Evolutionary conservation across 208 protist species (phyloP).

Genomic region (Acanthamoeba royreba): DNA sequence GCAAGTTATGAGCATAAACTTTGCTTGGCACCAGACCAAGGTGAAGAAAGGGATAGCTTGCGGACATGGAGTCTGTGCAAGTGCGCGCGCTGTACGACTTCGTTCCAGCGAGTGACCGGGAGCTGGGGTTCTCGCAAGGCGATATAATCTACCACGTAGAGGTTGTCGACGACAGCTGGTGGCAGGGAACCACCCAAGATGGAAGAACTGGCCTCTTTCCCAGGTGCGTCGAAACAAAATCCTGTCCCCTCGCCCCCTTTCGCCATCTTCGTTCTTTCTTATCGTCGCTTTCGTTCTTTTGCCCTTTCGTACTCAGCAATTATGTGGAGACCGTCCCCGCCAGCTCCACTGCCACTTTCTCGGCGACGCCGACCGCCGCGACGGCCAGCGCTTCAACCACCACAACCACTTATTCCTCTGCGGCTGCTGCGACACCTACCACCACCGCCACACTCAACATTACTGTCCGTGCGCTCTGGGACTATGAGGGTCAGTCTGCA

Average conservation of each 20-base stretch:
- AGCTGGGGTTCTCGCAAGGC: background rate
- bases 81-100: constrained; percentile 32
- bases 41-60: too few relatives aligned
- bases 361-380: background rate
- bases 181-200: background rate
- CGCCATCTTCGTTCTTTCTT: background rate
- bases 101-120: background rate
- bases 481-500: background rate
- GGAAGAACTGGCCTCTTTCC: background rate
- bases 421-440: background rate
- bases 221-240: background rate
- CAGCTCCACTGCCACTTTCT: background rate
- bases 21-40: too few relatives aligned
- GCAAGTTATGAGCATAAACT: too few relatives aligned
- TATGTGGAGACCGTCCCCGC: background rate
- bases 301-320: background rate
- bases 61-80: constrained; percentile 2
- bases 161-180: background rate
- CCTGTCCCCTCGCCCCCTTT: background rate
- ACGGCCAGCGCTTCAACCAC: too few relatives aligned
- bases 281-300: background rate
- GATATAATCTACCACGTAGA: constrained; percentile 14
- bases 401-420: too few relatives aligned
- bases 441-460: background rate
- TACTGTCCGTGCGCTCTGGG: background rate